Percentiles rank a stretch among this genome's conserved stretches.
Conservation (phyloP, 768 basidiomycete species). For the Auriculariales sp. region DNA sequence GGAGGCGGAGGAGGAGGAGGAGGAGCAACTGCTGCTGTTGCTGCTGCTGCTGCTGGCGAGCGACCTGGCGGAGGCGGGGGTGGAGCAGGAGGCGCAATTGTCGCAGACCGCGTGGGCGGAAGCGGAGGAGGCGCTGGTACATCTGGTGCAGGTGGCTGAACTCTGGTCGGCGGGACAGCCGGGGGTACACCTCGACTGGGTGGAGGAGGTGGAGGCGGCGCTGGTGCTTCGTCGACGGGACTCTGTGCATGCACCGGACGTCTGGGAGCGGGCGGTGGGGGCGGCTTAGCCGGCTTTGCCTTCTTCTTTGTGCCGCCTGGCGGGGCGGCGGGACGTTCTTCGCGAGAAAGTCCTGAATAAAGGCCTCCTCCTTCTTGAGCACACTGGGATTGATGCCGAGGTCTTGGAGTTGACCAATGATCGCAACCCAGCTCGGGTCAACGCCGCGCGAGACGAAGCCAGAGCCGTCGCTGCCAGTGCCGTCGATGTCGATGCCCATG, state of each 20-base stretch:
- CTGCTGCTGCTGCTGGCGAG: conserved; percentile 17
- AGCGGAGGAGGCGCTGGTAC: conserved; percentile 15
- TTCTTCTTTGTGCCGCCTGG: conserved; percentile 24
- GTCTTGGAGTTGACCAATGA: conserved; percentile 48
- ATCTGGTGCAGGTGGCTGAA: conserved; percentile 19
- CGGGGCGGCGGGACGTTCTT: conserved; percentile 21
- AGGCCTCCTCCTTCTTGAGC: conserved; percentile 69
- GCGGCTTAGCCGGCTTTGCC: too few relatives aligned
- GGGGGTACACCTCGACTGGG: too few relatives aligned
- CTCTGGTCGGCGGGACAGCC: conserved; percentile 11
- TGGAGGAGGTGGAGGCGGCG: conserved; percentile 20
- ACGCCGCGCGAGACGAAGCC: conserved; percentile 81
- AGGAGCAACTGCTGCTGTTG: conserved; percentile 15
- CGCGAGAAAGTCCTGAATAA: conserved; percentile 69
- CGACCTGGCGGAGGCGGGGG: conserved; percentile 14
- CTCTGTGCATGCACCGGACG: conserved; percentile 12
- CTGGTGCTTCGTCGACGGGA: conserved; percentile 3
- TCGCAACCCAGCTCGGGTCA: conserved; percentile 74
- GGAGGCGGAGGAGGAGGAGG: conserved; percentile 14
- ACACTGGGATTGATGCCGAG: conserved; percentile 53
- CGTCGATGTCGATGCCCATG: conserved; percentile 84
- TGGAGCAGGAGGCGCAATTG: conserved; percentile 25
- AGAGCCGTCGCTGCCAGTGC: too few relatives aligned
- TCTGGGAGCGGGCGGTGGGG: conserved; percentile 19
- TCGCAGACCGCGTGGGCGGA: conserved; percentile 14